These are phyloP conservation scores for Salvia rosmarinus DNA, from an alignment of 257 asterid species.

Conservation along the genomic window DNA sequence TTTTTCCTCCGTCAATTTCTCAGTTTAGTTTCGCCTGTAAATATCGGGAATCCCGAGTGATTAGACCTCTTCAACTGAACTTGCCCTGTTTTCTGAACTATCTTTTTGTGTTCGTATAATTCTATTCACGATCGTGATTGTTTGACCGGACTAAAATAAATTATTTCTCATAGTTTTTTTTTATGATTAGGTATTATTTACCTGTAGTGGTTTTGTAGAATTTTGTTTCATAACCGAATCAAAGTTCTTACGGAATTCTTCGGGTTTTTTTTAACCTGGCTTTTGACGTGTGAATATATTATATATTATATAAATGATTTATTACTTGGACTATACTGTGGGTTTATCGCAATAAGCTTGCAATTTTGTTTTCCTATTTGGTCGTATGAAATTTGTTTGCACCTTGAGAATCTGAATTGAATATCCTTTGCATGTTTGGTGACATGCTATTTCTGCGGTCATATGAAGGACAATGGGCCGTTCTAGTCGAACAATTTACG, in stretches of 20 bases:
- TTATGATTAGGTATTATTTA: background rate
- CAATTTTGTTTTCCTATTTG: conserved; percentile 1
- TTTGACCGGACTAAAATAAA: too few relatives aligned
- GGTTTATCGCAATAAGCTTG: background rate
- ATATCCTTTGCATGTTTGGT: background rate
- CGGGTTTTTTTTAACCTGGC: background rate
- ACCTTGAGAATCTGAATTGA: background rate
- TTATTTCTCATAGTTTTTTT: background rate
- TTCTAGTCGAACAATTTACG: conserved; percentile 61
- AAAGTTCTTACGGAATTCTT: background rate
- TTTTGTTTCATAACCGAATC: background rate
- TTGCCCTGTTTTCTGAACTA: background rate
- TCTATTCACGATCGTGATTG: background rate
- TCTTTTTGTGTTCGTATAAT: background rate
- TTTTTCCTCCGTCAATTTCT: background rate
- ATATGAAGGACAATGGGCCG: conserved; percentile 48
- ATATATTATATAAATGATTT: background rate
- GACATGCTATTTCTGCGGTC: background rate
- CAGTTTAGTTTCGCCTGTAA: conserved; percentile 6
- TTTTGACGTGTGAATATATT: background rate
- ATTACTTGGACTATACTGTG: background rate
- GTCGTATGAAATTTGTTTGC: background rate
- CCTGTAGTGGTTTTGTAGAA: too few relatives aligned
- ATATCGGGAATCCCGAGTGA: conserved; percentile 6
- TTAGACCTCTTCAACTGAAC: background rate